Conservation (phyloP, 495 filamentous ascomycete species). For the Aspergillus asperescens region DNA sequence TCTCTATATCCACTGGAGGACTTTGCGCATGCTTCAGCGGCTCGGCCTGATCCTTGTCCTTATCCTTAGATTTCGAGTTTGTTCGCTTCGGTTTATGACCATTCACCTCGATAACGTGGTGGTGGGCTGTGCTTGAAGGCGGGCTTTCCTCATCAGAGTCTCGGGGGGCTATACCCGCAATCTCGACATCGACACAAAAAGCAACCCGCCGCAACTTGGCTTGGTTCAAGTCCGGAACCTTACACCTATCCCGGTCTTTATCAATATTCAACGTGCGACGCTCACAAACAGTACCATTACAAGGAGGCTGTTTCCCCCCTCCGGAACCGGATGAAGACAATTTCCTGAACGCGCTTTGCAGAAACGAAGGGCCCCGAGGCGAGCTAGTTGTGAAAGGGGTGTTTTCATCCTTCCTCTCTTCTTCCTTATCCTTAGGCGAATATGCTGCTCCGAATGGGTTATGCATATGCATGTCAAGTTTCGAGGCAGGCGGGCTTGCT, state of each 20-base stretch:
- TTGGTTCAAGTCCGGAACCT: constrained; percentile 71
- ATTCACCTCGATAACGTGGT: constrained; percentile 24
- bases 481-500: constrained; percentile 34
- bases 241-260: constrained; percentile 67
- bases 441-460: constrained; percentile 50
- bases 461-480: constrained; percentile 39
- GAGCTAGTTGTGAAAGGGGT: constrained; percentile 63
- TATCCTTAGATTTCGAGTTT: constrained; percentile 57
- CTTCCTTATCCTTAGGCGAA: constrained; percentile 54
- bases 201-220: constrained; percentile 79
- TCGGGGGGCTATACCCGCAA: constrained; percentile 60
- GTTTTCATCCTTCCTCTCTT: constrained; percentile 43
- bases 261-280: constrained; percentile 84
- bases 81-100: constrained; percentile 50
- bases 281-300: constrained; percentile 55
- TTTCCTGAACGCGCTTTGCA: constrained; percentile 75
- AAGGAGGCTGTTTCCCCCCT: constrained; percentile 44
- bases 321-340: constrained; percentile 64
- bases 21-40: constrained; percentile 59
- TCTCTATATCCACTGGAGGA: constrained; percentile 54
- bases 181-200: constrained; percentile 96
- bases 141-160: constrained; percentile 39
- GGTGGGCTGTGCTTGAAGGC: constrained; percentile 25
- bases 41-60: constrained; percentile 64
- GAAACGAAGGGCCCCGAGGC: constrained; percentile 65